Evolutionary conservation across 371 early-diverging fungal species (phyloP), one percentile per base, ranked within the genome.

Genomic region (Mortierella sp.): DNA sequence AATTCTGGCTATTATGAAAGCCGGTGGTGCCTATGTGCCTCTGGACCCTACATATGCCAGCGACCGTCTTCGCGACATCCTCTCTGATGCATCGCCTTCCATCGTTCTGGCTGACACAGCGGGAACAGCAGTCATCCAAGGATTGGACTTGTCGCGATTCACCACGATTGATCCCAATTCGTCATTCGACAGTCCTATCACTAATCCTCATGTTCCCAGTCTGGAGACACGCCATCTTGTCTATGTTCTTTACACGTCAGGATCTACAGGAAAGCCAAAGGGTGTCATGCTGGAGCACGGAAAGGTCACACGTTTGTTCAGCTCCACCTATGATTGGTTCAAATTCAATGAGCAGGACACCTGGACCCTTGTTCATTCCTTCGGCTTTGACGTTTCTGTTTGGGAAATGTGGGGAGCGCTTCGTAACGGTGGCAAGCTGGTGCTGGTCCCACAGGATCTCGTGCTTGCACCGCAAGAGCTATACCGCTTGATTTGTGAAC

Each of bases 211-310:
- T 3, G 39, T 49, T 3, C 3, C 3, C 1, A 22, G 21, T 0
- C 24, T 58, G 1, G 39, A 17, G 1, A n/a, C 39, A 9, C 24
- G 27, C 22, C 48, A 63, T 40, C 63, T 63, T 12, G 66, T 71
- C 10, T 67, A 67, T 43, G 61, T 81, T 40, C 57, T 80, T 16
- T 85, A 77, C 61, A 86, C 85, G 5, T 82, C 82, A 4, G 86
- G 86, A n/a, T 78, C 83, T 4, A 85, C 83, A 0, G 86, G 85
- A 12, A 69, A 69, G 29, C 84, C 86, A 16, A 85, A 85, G 50
- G 86, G 83, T 4, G 82, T 82, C 16, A 60, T 81, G 37, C 41
- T 81, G 8, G 47, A 57, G 9, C 86, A 85, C 47, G 24, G 21
- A 19, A 63, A 48, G 2, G 62, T 68, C 27, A 50, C 41, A 2